Evolutionary conservation across 495 filamentous ascomycete genomes (phyloP), one percentile per base, ranked within the genome.

Genomic region (Penicillium diatomitis): DNA sequence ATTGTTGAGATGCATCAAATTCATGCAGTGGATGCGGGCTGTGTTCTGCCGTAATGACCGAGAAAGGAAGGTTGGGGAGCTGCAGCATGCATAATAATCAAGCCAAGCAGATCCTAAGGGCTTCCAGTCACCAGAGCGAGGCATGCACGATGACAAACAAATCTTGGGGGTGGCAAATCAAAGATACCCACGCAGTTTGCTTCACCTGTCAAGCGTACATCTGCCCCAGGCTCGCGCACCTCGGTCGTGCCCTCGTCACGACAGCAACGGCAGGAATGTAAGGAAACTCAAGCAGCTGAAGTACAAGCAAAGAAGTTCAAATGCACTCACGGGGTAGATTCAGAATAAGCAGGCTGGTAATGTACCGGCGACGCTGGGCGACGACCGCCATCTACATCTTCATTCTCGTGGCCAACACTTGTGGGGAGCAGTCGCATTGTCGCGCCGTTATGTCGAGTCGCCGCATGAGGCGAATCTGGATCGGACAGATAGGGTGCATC

Each of bases 341-440:
- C 66, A 34, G 41, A 42, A 44, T 56, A 55, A 40, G 49, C 44
- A 2, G 55, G 44, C 8, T 53, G 50, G 37, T 61, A 58, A 3
- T 56, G 48, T 2, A 46, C 57, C 20, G 52, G 54, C 20, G 57
- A 59, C 10, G 50, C 30, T 2, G 44, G 33, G 10, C 53, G 51
- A 12, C 54, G 32, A 37, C 60, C 61, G 34, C 50, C 51, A 38
- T 50, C 50, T 44, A 57, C 8, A 20, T 69, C 62, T 5, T 42
- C 46, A 46, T 67, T 58, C 12, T 58, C 54, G 7, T 77, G 72
- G 32, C 78, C 70, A 20, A 20, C 20, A 30, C 65, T 71, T n/a
- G 73, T 72, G 5, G 79, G 79, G 47, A 85, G 58, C 56, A 85
- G 62, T 10, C 81, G 75, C 81, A 84, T 82, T 0, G 80, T 78